A percentile compares a stretch with the other conserved stretches of the same genome.
phyloP scores from a whole-genome alignment of 257 asterid species.

The Paraleonurus japonicus region DNA sequence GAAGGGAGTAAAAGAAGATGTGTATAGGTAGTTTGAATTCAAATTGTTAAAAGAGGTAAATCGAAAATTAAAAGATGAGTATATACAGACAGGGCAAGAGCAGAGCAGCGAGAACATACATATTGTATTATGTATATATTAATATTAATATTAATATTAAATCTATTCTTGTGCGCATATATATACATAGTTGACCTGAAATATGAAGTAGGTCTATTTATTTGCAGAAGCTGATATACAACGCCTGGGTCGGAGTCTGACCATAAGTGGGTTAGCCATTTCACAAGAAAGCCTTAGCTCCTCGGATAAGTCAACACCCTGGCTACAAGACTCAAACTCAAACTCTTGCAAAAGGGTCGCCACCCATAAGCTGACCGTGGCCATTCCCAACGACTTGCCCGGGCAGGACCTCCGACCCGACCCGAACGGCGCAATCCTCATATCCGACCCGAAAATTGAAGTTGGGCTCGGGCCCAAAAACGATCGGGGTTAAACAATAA shows the following conservation, averaged over 20 bases:
- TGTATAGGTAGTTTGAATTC: no score
- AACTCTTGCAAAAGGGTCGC: conserved; percentile 61
- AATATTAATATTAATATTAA: no score
- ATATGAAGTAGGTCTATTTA: no score
- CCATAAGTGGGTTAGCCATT: conserved; percentile 68
- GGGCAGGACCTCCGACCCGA: conserved; percentile 87
- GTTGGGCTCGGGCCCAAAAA: conserved; percentile 25
- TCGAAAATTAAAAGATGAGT: no score
- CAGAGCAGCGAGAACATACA: no score
- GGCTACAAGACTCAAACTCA: conserved; percentile 23
- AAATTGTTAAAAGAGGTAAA: no score
- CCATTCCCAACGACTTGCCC: conserved; percentile 60
- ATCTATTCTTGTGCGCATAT: no score
- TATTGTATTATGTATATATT: no score
- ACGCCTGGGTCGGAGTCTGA: conserved; percentile 43
- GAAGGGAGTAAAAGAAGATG: no score
- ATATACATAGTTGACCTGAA: no score
- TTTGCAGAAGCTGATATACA: no score
- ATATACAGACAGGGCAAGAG: no score
- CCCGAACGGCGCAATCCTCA: conserved; percentile 78
- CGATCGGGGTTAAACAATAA: conserved; percentile 59
- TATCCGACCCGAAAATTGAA: conserved; percentile 60
- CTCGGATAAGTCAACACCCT: conserved; percentile 48
- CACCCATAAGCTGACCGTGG: conserved; percentile 65
- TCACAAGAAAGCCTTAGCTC: conserved; percentile 54